Base-by-base conservation (phyloP, 2,329 filamentous ascomycete species). In the Xylaria sp. region DNA sequence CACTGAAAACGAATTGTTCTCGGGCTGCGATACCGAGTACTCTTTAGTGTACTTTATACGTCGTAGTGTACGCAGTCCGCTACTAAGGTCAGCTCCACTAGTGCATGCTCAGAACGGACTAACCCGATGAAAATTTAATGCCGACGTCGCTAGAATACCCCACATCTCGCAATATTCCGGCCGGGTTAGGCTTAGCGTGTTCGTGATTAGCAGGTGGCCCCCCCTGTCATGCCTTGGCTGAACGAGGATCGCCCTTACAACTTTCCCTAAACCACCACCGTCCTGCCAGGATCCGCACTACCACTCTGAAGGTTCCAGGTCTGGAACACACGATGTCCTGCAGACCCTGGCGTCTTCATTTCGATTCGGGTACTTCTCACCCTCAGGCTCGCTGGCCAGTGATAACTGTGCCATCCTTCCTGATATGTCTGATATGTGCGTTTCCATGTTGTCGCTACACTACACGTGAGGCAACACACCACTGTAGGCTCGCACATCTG, bases 281-380 rank as follows among this genome's bases (percentile, higher is more conserved):
- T 50, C 66, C 47, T 66, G 57, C 39, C 56, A 53, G 59, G 54
- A 61, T 63, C 58, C 61, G 60, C 63, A 58, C 56, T 39, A 29
- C 50, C 49, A 49, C 44, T 57, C 42, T 49, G 47, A 36, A 63
- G 45, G 67, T 66, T 49, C 38, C 45, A 56, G 67, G 67, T 61
- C 67, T 69, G 67, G 67, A 69, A 69, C 67, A 57, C 60, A 38
- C 58, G 42, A 64, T 64, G 61, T 67, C 64, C 67, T 67, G 67
- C 63, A 59, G 59, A 67, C 63, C 67, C 64, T 61, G 58, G 67
- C 64, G 27, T 56, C 60, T 61, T 67, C 61, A 66, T 69, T 69
- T 69, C 53, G 45, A 67, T 45, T 62, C 44, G 58, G 58, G 54
- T 59, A 29, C 56, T 44, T 65, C 38, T 59, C 47, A 17, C 38